These are phyloP conservation scores for Bruguiera parviflora DNA, from an alignment of 345 rosid species.

Conservation along the genomic window DNA sequence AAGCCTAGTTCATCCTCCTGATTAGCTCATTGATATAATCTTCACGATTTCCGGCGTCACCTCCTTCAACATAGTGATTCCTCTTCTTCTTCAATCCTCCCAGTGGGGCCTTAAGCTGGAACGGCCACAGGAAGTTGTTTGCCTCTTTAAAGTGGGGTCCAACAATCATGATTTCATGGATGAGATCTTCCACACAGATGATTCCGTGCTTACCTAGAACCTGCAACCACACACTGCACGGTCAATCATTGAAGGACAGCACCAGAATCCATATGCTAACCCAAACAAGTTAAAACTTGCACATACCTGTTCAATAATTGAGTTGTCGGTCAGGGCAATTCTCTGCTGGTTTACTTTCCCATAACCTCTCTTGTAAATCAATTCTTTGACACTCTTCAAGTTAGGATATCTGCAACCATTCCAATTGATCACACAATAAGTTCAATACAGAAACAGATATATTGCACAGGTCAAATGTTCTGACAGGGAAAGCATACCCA, in stretches of 20 bases:
- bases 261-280: not conserved
- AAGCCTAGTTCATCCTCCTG: constrained; percentile 78
- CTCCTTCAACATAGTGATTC: constrained; percentile 86
- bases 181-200: constrained; percentile 69
- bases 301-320: constrained; percentile 55
- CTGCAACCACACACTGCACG: constrained; percentile 24
- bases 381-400: constrained; percentile 67
- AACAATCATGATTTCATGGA: constrained; percentile 79
- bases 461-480: not conserved
- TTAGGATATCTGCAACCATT: constrained; percentile 57
- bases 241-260: not conserved
- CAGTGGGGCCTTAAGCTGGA: constrained; percentile 70
- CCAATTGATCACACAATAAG: not conserved
- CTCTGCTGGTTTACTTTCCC: constrained; percentile 71
- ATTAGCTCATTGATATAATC: constrained; percentile 72
- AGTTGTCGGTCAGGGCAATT: constrained; percentile 61
- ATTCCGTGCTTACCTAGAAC: constrained; percentile 67
- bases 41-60: constrained; percentile 90
- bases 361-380: constrained; percentile 77
- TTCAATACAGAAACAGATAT: not conserved
- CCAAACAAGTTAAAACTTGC: not conserved
- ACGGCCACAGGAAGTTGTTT: constrained; percentile 84
- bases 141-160: constrained; percentile 92
- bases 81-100: constrained; percentile 83
- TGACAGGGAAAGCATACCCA: constrained; percentile 41